Evolutionary conservation across 2,329 filamentous ascomycete genomes (phyloP).

Genomic region (Chaetomium olivaceum): DNA sequence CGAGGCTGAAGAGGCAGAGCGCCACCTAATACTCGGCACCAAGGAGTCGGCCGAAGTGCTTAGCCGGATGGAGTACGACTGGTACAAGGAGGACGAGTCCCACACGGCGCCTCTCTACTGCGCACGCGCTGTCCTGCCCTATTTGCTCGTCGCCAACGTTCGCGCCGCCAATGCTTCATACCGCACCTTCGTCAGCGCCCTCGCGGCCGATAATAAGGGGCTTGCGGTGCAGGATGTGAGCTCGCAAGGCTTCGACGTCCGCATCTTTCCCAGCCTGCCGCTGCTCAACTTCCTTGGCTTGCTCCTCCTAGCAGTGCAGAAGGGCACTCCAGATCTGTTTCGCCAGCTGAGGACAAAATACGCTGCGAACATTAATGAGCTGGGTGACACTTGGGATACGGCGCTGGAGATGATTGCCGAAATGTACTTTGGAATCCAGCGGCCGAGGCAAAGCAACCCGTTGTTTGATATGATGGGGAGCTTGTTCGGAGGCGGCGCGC

Average conservation of each 20-base stretch:
- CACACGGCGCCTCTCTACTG: constrained; percentile 86
- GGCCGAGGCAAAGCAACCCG: constrained; percentile 86
- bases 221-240: constrained; percentile 81
- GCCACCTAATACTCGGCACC: constrained; percentile 84
- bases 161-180: constrained; percentile 84
- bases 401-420: constrained; percentile 85
- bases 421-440: constrained; percentile 93
- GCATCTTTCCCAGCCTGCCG: constrained; percentile 87
- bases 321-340: constrained; percentile 76
- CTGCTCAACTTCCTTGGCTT: constrained; percentile 91
- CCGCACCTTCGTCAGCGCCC: constrained; percentile 69
- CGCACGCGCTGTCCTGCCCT: constrained; percentile 84
- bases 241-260: constrained; percentile 69
- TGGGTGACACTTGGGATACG: constrained; percentile 71
- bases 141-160: constrained; percentile 86
- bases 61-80: constrained; percentile 82
- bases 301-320: constrained; percentile 78
- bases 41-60: constrained; percentile 82
- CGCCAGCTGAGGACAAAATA: constrained; percentile 82
- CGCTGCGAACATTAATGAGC: constrained; percentile 72
- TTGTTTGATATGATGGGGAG: constrained; percentile 98
- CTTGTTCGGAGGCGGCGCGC: constrained; percentile 77
- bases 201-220: constrained; percentile 55
- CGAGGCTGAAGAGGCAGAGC: constrained; percentile 89
- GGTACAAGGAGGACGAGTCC: constrained; percentile 87